Base-by-base conservation (phyloP, 352 stramenopile species). In the Phytophthora multivora region DNA sequence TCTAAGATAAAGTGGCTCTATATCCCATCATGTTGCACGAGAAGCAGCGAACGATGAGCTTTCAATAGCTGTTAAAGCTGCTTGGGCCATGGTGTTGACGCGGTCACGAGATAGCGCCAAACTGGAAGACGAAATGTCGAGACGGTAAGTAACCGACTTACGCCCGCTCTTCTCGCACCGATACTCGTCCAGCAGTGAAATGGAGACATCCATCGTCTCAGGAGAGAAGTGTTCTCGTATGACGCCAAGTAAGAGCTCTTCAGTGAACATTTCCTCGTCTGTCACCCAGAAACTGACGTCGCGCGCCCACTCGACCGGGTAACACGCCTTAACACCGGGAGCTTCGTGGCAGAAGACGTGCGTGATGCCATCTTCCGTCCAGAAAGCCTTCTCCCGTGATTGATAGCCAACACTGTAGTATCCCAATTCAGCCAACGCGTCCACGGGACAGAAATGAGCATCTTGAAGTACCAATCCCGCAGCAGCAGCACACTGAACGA, bases 331-430 rank as follows among this genome's bases (percentile, higher is more conserved):
- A 2, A 59, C 65, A 4, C 72, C 80, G 9, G 73, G 47, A 19
- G 64, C 63, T 53, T 91, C 78, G 21, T 65, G 66, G 33, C 66
- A 77, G 50, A 94, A 94, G 11, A 94, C 81, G 45, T 94, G 83
- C 15, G 81, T 76, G 40, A 94, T 67, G 40, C 80, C 84, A 39
- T 80, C 76, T 2, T 66, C 63, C 11, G 79, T 91, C 75, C 83
- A 90, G 59, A 94, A 94, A 6, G 80, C 66, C 38, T 80, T 84
- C 47, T 94, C 81, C 43, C 77, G 71, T 2, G 90, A 82, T 41
- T 90, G 82, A 66, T 93, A 90, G 35, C 86, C 86, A 25, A 93
- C 83, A 41, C 83, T 91, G 56, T 86, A 80, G 73, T 94, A 94
- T n/a, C 86, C 86, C 21, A 94, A 67, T 31, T 68, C 58, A 0